These are phyloP conservation scores for Gilbertella persicaria DNA, from an alignment of 371 early-diverging fungal genomes.

Conservation along the genomic window DNA sequence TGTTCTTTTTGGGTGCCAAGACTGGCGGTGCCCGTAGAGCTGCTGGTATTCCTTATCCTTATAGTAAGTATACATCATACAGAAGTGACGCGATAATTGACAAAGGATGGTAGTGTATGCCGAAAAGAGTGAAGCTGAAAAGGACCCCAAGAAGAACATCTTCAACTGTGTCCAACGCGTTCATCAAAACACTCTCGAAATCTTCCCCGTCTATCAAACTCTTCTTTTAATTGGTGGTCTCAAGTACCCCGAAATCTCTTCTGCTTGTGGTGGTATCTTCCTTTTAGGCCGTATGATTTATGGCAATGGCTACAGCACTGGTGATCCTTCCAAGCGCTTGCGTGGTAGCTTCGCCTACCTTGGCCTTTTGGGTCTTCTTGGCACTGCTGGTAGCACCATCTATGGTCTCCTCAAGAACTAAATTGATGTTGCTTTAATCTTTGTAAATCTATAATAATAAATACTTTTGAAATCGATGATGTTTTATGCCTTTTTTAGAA, in stretches of 20 bases:
- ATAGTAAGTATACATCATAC: conserved; percentile 38
- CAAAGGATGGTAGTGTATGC: conserved; percentile 50
- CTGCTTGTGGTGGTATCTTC: conserved; percentile 53
- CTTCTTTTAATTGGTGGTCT: conserved; percentile 52
- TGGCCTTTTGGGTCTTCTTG: conserved; percentile 47
- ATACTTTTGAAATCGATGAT: too few relatives aligned
- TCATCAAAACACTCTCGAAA: conserved; percentile 58
- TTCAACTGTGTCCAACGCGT: conserved; percentile 75
- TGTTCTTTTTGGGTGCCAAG: conserved; percentile 50
- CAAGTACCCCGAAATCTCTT: conserved; percentile 53
- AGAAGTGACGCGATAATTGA: not conserved
- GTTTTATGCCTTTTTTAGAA: too few relatives aligned
- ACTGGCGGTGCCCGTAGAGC: conserved; percentile 61
- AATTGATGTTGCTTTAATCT: not conserved
- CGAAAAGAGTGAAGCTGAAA: conserved; percentile 58
- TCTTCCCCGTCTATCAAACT: conserved; percentile 34
- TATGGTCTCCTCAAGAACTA: conserved; percentile 26
- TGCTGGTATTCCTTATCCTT: conserved; percentile 66
- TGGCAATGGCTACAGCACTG: conserved; percentile 54
- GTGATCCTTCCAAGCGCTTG: conserved; percentile 53
- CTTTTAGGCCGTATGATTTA: conserved; percentile 52
- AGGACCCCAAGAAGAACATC: conserved; percentile 56
- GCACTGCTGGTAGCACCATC: conserved; percentile 28
- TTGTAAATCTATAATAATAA: too few relatives aligned
- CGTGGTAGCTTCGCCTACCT: conserved; percentile 47